Percentiles rank a stretch among this genome's conserved stretches.
phyloP scores from a whole-genome alignment of 768 basidiomycete genomes.

The Suillus subalutaceus region DNA sequence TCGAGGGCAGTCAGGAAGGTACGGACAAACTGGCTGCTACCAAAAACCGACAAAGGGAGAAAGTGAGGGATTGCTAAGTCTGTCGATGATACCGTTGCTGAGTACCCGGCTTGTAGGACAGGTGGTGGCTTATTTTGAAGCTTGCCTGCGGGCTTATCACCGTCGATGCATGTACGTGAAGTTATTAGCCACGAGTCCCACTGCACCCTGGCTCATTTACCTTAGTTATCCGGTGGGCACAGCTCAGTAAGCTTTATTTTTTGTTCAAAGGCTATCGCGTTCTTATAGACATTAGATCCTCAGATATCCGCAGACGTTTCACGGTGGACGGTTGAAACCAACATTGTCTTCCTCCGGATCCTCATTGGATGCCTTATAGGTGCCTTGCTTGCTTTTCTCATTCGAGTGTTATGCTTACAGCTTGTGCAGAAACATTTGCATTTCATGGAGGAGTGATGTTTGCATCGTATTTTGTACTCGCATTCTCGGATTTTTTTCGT shows the following conservation, averaged over 20 bases:
- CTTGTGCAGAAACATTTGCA: slow-evolving; percentile 64
- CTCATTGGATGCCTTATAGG: slow-evolving; percentile 68
- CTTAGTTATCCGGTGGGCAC: slow-evolving; percentile 78
- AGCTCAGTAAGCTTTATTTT: slow-evolving; percentile 52
- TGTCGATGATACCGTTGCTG: background rate
- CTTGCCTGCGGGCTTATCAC: slow-evolving; percentile 62
- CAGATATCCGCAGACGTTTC: slow-evolving; percentile 39
- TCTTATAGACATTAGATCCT: slow-evolving; percentile 37
- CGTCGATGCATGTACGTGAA: slow-evolving; percentile 71
- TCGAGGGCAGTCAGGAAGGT: background rate
- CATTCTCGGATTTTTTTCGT: slow-evolving; percentile 39
- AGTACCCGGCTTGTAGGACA: slow-evolving; percentile 40
- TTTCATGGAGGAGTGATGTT: slow-evolving; percentile 72
- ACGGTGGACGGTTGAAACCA: slow-evolving; percentile 56
- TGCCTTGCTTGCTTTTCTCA: slow-evolving; percentile 25
- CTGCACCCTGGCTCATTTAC: slow-evolving; percentile 7
- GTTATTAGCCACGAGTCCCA: slow-evolving; percentile 5
- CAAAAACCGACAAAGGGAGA: slow-evolving; percentile 23
- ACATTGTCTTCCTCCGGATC: slow-evolving; percentile 56
- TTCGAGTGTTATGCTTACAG: background rate
- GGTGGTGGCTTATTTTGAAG: slow-evolving; percentile 61
- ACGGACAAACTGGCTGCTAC: background rate
- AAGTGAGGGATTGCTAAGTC: slow-evolving; percentile 21
- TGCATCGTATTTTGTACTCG: slow-evolving; percentile 57
- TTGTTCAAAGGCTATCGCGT: background rate